Evolutionary conservation across 345 rosid genomes (phyloP), one percentile per base, ranked within the genome.

Genomic region (Pistacia vera): DNA sequence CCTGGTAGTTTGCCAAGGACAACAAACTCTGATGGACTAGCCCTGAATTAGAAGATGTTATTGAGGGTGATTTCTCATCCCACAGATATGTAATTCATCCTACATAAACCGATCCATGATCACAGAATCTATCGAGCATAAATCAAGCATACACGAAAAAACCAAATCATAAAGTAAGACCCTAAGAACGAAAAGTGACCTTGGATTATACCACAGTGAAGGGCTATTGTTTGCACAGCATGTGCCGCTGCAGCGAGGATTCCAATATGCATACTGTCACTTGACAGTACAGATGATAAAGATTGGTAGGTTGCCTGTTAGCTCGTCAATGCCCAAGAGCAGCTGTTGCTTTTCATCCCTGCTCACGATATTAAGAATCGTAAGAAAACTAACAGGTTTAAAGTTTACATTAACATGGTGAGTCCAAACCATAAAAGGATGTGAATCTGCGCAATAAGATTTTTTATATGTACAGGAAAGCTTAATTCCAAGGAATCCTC

Each of bases 221-320:
- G 20, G 97, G 75, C 98, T 96, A 76, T 84, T 93, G 76, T 90
- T 96, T 55, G 99, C 93, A 71, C 94, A 16, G 99, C 99, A 86
- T 96, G 97, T 83, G 99, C 98, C 11, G 99, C 98, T 8, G 98
- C 98, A 66, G 99, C 99, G 61, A 93, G 89, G 59, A 93, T 90
- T 60, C 98, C 98, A 66, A 96, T 93, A 77, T 93, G 99, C 99
- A 96, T 93, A 85, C 99, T 92, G 74, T 96, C 99, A 75, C 98
- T 93, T 48, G 98, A 96, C 70, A 96, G 85, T 22, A 96, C 94
- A 18, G 99, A 96, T 54, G 97, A 92, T 46, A 86, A 77, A 96
- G 83, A 79, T 88, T 88, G 71, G 98, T 78, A 12, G 97, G 91
- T 74, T 91, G 99, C 81, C 98, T 83, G 75, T 88, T 91, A 56